Conservation (phyloP, 116 monocot genomes). For the Phalaenopsis hybrid region DNA sequence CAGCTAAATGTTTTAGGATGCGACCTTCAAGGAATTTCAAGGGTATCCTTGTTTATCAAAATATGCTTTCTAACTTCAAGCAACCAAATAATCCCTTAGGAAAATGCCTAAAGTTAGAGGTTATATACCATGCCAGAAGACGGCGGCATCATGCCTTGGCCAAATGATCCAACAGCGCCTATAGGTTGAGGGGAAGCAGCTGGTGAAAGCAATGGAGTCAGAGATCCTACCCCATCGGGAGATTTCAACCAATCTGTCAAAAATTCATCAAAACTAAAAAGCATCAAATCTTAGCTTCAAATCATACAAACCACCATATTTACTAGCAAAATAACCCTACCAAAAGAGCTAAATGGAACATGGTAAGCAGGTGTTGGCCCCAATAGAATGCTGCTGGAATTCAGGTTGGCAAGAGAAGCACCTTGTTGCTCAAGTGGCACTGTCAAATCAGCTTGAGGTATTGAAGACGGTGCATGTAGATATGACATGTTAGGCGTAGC, state of each 20-base stretch:
- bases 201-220: conserved; percentile 47
- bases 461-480: conserved; percentile 47
- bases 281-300: conserved; percentile 38
- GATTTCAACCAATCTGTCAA: conserved; percentile 83
- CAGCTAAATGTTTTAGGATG: background rate
- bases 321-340: conserved; percentile 35
- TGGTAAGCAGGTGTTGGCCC: conserved; percentile 34
- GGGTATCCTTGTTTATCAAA: background rate
- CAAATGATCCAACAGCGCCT: conserved; percentile 37
- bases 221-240: conserved; percentile 40
- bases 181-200: conserved; percentile 60
- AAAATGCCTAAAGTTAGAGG: background rate
- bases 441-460: conserved; percentile 47
- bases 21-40: no score
- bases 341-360: conserved; percentile 31
- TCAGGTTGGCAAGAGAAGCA: conserved; percentile 40
- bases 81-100: background rate
- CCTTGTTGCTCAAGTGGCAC: conserved; percentile 38
- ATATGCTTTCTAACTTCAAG: background rate
- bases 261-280: conserved; percentile 26
- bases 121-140: conserved; percentile 59
- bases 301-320: conserved; percentile 43
- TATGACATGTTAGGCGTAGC: conserved; percentile 47
- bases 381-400: conserved; percentile 29
- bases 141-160: conserved; percentile 34